Base-by-base conservation (phyloP, 352 stramenopile genomes). In the Lagenidium sp. region DNA sequence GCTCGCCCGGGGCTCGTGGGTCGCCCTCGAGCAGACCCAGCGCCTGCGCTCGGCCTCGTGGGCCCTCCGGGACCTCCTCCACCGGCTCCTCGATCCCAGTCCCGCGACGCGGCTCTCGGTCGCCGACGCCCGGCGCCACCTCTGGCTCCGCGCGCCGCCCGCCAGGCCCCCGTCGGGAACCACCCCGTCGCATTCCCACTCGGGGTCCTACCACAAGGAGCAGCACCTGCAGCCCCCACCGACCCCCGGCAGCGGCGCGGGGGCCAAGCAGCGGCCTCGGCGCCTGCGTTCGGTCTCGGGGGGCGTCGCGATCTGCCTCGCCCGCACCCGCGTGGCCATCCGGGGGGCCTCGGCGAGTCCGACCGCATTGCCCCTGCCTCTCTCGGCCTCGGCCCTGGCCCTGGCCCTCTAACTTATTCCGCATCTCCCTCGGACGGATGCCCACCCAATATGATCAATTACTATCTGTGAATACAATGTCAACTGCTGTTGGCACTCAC, bases 241-340 rank as follows among this genome's bases (percentile, higher is more conserved):
- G 18, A 49, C 36, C 28, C 34, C 44, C 12, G 67, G 62, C 22
- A 54, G 59, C 21, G n/a, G n/a, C n/a, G n/a, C n/a, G n/a, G n/a
- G n/a, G n/a, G n/a, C n/a, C n/a, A n/a, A n/a, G n/a, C n/a, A n/a
- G n/a, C n/a, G n/a, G n/a, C n/a, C n/a, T n/a, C 41, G 37, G 5
- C 55, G 55, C 41, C 38, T 21, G n/a, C 54, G 20, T 8, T 39
- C 41, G 22, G 29, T 30, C 4, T 15, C 15, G n/a, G n/a, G 38
- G 8, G 29, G 71, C 47, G 58, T 55, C 30, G 75, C 81, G 54
- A 85, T 88, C 48, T 68, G 58, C 23, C 68, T 88, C 29, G 69
- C 81, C 5, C 56, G 50, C 20, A 85, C 75, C 11, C 69, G 75
- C 13, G 55, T 88, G 16, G 46, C 57, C 40, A 67, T 85, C 21